Evolutionary conservation across 495 filamentous ascomycete species (phyloP), one percentile per base, ranked within the genome.

Genomic region (Rhypophila decipiens): DNA sequence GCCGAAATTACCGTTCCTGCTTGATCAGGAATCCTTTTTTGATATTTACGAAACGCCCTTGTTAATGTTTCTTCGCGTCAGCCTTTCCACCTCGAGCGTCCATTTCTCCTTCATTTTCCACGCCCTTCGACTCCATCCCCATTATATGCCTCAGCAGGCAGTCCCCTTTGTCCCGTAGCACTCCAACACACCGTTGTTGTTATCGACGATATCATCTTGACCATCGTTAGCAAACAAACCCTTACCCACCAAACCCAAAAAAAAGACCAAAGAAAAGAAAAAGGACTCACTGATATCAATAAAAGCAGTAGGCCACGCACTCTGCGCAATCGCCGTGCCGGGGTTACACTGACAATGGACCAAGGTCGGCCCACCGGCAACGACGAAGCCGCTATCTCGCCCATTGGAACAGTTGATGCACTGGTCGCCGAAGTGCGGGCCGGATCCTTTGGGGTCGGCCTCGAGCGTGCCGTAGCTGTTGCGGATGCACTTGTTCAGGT

Each of bases 401-500:
- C 47, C 45, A 46, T 56, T 60, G 27, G 39, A 48, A 51, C 58
- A 60, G 11, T 53, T 38, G 42, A 60, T 29, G 51, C 58, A 60
- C 29, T 60, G 55, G 39, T 57, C 54, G 31, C 43, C 47, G 13
- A 54, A 38, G 44, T 47, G 46, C 5, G 57, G 51, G 2, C 58
- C 58, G 17, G 46, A n/a, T 2, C 42, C 55, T 4, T 43, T 38
- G 1, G 55, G 46, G 21, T 60, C 58, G 7, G 35, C 51, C 36
- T 52, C 23, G 29, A 60, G 40, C 2, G 21, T 34, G n/a, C 58
- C 58, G 18, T 48, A 55, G 13, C 9, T 46, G 49, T 60, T 60
- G 44, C 53, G 57, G 29, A 60, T 21, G 22, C 58, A 60, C n/a
- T 42, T 43, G 58, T 53, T 58, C 13, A 60, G 49, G 21, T 60